A percentile compares a stretch with the other conserved stretches of the same genome.
These are phyloP conservation scores for Ogataea ramenticola DNA, from an alignment of 805 yeast genomes.

Conservation along the genomic window DNA sequence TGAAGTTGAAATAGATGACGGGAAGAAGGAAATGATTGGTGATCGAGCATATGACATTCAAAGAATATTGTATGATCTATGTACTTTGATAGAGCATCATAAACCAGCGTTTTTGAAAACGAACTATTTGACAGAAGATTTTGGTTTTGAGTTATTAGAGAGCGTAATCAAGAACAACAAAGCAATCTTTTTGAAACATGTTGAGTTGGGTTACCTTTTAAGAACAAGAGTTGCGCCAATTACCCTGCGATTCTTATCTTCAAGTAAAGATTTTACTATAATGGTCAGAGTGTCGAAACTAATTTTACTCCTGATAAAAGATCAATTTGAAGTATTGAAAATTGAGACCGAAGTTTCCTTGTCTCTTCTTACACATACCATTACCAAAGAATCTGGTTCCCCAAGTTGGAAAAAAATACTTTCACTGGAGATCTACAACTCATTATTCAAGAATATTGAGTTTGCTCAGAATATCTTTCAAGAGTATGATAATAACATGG, in stretches of 20 bases:
- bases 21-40: conserved; percentile 34
- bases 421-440: conserved; percentile 65
- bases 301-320: conserved; percentile 51
- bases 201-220: conserved; percentile 59
- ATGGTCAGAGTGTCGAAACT: conserved; percentile 72
- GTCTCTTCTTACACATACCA: conserved; percentile 64
- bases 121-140: conserved; percentile 46
- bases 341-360: conserved; percentile 79
- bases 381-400: conserved; percentile 47
- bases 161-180: conserved; percentile 63
- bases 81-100: conserved; percentile 55
- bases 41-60: conserved; percentile 62
- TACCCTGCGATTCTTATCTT: conserved; percentile 56
- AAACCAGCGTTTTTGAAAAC: conserved; percentile 48
- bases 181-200: conserved; percentile 44
- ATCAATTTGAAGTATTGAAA: conserved; percentile 54
- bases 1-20: conserved; percentile 41
- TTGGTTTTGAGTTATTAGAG: conserved; percentile 81
- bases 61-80: conserved; percentile 64
- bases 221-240: conserved; percentile 71
- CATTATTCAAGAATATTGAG: conserved; percentile 48
- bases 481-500: conserved; percentile 50
- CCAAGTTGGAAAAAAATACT: conserved; percentile 70
- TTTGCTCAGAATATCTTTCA: conserved; percentile 45
- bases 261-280: conserved; percentile 54